These are phyloP conservation scores for Silene vulgaris DNA, from an alignment of 179 eudicot species.

Conservation along the genomic window DNA sequence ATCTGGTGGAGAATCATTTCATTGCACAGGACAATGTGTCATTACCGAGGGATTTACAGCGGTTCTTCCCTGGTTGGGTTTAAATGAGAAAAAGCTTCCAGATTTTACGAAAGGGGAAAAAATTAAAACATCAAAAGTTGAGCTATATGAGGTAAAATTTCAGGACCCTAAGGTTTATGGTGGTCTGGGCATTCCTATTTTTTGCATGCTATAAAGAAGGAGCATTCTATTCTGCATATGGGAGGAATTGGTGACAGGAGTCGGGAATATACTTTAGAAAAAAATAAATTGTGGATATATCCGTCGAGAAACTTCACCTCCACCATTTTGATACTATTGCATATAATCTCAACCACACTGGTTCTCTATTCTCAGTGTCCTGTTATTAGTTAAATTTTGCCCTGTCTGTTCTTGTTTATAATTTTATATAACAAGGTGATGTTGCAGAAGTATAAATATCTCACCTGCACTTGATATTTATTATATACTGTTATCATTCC, in stretches of 20 bases:
- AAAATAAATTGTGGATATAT: background rate
- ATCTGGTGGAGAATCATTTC: conserved; percentile 71
- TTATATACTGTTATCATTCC: background rate
- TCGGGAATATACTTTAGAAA: background rate
- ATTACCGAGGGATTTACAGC: conserved; percentile 66
- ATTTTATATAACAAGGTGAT: background rate
- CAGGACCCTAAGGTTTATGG: background rate
- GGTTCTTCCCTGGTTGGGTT: conserved; percentile 86
- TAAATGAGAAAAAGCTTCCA: conserved; percentile 79
- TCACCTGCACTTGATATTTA: no score
- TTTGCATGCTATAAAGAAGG: background rate
- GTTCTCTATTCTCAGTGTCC: background rate
- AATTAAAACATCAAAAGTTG: conserved; percentile 61
- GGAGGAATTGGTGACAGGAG: background rate
- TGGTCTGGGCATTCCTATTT: conserved; percentile 4
- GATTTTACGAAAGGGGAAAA: conserved; percentile 65
- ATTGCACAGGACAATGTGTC: conserved; percentile 66
- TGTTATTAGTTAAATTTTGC: background rate
- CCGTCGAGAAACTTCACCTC: background rate
- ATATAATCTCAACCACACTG: background rate
- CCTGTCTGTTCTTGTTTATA: background rate
- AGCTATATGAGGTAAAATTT: conserved; percentile 71
- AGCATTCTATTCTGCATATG: background rate
- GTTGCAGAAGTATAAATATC: background rate
- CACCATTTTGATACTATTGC: background rate